Evolutionary conservation across 352 stramenopile genomes (phyloP).

Genomic region (Phytophthora capsici): DNA sequence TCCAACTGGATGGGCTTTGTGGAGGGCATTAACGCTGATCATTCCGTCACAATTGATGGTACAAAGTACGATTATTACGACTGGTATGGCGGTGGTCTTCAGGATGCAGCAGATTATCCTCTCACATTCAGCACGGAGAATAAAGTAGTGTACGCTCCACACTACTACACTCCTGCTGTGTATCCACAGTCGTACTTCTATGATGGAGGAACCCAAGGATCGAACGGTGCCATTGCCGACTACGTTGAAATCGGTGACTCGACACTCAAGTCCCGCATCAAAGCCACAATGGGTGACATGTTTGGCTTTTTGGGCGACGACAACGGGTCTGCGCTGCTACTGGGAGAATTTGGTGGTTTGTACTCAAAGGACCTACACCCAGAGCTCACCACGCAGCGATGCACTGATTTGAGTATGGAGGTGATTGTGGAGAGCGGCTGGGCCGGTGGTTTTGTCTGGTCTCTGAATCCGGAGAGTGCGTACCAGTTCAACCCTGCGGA

Average conservation of each 20-base stretch:
- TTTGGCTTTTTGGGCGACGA: constrained; percentile 69
- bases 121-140: constrained; percentile 54
- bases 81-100: constrained; percentile 67
- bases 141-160: constrained; percentile 82
- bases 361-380: constrained; percentile 61
- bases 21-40: constrained; percentile 60
- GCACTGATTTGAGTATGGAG: constrained; percentile 57
- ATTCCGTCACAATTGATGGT: constrained; percentile 54
- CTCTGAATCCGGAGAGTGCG: constrained; percentile 63
- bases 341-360: constrained; percentile 65
- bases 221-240: constrained; percentile 38
- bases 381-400: constrained; percentile 52
- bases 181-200: constrained; percentile 72
- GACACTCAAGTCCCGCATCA: constrained; percentile 50
- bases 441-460: constrained; percentile 66
- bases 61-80: constrained; percentile 65
- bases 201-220: constrained; percentile 41
- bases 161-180: constrained; percentile 76
- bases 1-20: constrained; percentile 77
- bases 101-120: constrained; percentile 45
- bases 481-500: constrained; percentile 65
- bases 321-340: constrained; percentile 53
- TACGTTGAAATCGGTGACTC: constrained; percentile 65
- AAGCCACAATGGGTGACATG: constrained; percentile 71
- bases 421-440: constrained; percentile 50